Percentiles rank a stretch among this genome's conserved stretches.
Evolutionary conservation across 1,139 yeast species (phyloP).

Genomic region (Trichomonascaceae sp.): DNA sequence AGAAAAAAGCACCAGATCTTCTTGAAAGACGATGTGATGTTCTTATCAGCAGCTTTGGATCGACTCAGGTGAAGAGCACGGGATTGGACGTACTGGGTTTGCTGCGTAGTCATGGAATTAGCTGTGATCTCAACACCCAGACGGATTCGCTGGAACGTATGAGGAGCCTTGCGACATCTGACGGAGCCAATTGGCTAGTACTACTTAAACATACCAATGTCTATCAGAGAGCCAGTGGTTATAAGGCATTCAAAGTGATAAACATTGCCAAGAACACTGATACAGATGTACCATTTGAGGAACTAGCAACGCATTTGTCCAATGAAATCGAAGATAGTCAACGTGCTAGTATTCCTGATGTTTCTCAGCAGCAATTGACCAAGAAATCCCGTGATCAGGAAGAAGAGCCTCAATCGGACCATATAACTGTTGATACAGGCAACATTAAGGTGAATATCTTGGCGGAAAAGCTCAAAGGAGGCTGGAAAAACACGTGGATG

Average conservation of each 20-base stretch:
- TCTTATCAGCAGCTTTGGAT: slow-evolving; percentile 60
- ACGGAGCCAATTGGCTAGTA: slow-evolving; percentile 71
- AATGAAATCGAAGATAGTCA: slow-evolving; percentile 31
- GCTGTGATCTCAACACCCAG: slow-evolving; percentile 59
- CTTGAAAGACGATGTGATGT: slow-evolving; percentile 62
- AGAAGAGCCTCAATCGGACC: not conserved
- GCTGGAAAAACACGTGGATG: slow-evolving; percentile 75
- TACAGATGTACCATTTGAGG: slow-evolving; percentile 63
- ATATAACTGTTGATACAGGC: not conserved
- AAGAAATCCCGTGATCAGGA: not conserved
- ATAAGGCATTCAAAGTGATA: slow-evolving; percentile 69
- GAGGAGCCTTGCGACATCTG: slow-evolving; percentile 53
- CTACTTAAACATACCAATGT: slow-evolving; percentile 53
- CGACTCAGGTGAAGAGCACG: slow-evolving; percentile 40
- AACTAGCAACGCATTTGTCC: slow-evolving; percentile 47
- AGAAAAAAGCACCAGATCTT: slow-evolving; percentile 19
- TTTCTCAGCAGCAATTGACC: not conserved
- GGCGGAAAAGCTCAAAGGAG: slow-evolving; percentile 54
- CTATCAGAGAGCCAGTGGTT: slow-evolving; percentile 37
- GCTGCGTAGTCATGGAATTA: slow-evolving; percentile 66
- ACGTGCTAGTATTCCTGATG: not conserved
- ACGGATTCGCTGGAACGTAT: slow-evolving; percentile 60
- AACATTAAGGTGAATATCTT: slow-evolving; percentile 25
- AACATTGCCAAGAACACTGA: slow-evolving; percentile 57
- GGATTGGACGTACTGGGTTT: slow-evolving; percentile 58